Base-by-base conservation (phyloP, 148 eudicot genomes). In the Euryodendron excelsum region DNA sequence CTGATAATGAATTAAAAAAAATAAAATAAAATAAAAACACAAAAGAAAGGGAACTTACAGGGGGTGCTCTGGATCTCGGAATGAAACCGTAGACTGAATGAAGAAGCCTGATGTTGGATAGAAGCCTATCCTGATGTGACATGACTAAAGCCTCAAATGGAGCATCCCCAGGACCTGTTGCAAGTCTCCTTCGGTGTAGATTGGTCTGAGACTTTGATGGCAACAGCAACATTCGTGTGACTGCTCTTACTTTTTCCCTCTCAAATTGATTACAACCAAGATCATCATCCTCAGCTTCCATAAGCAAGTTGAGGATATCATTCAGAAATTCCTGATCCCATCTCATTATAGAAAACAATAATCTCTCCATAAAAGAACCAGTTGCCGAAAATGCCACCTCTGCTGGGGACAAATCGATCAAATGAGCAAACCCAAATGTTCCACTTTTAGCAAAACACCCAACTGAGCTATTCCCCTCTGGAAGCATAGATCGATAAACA, bases 61-160 rank as follows among this genome's bases (percentile, higher is more conserved):
- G 98, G 45, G 99, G 97, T 64, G 99, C 93, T 85, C 98, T 88
- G 78, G 94, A 77, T 78, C 82, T 85, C 5, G 99, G 99, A 84
- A 96, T 96, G 83, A 87, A 92, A 74, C 91, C 86, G 80, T 93
- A 89, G 58, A 88, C 82, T n/a, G 99, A 90, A 84, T 90, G 92
- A 78, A 96, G 92, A 82, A 93, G 84, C 66, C 85, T 69, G 36
- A 90, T 75, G 74, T 90, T 87, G 10, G 97, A 90, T 81, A 83
- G 78, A 80, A 96, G 81, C 85, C 99, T 91, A 84, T 96, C 98
- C 81, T 96, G 90, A 77, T 93, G 88, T 53, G 91, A 81, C 85
- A 87, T 79, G 79, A 91, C 89, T 69, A 96, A 81, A 73, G 96
- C 92, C 88, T 96, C 97, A 76, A 85, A 91, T 62, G 97, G 96